Percentiles rank a stretch among this genome's conserved stretches.
These are phyloP conservation scores for Serendipita sp. DNA, from an alignment of 768 basidiomycete species.

Conservation along the genomic window DNA sequence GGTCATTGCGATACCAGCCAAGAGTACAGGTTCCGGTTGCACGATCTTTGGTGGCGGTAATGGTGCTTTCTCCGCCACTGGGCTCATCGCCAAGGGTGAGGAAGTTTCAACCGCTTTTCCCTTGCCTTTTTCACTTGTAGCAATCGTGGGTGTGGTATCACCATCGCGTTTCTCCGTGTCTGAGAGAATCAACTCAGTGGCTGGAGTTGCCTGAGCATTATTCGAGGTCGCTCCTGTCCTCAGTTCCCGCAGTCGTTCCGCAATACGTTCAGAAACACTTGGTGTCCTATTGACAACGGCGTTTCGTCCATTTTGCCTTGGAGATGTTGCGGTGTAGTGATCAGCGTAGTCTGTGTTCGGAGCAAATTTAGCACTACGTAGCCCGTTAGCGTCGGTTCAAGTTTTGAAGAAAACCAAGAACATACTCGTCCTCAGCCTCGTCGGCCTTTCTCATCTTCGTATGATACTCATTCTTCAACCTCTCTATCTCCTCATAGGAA, in stretches of 20 bases:
- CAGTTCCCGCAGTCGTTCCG: constrained; percentile 65
- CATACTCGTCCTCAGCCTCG: constrained; percentile 88
- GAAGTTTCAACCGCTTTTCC: constrained; percentile 34
- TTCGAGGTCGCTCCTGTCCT: constrained; percentile 34
- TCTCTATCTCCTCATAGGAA: constrained; percentile 40
- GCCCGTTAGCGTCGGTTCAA: neutral
- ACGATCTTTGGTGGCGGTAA: constrained; percentile 26
- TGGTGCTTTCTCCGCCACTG: constrained; percentile 18
- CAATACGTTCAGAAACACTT: constrained; percentile 77
- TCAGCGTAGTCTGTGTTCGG: constrained; percentile 38
- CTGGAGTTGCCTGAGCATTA: constrained; percentile 15
- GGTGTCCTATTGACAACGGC: constrained; percentile 34
- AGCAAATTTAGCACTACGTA: constrained; percentile 66
- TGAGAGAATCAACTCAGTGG: constrained; percentile 9
- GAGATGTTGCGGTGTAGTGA: constrained; percentile 74
- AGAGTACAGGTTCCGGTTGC: constrained; percentile 37
- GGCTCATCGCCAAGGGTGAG: constrained; percentile 12
- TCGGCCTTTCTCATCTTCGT: constrained; percentile 70
- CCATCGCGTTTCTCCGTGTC: constrained; percentile 16
- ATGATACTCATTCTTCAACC: constrained; percentile 62
- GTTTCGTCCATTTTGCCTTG: constrained; percentile 26
- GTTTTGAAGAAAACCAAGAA: constrained; percentile 10
- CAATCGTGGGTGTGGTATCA: constrained; percentile 29
- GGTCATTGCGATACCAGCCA: constrained; percentile 59
- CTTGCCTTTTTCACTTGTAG: constrained; percentile 55